A percentile compares a stretch with the other conserved stretches of the same genome.
Conservation (phyloP, 176 grass and related monocot genomes). For the Puya raimondii region DNA sequence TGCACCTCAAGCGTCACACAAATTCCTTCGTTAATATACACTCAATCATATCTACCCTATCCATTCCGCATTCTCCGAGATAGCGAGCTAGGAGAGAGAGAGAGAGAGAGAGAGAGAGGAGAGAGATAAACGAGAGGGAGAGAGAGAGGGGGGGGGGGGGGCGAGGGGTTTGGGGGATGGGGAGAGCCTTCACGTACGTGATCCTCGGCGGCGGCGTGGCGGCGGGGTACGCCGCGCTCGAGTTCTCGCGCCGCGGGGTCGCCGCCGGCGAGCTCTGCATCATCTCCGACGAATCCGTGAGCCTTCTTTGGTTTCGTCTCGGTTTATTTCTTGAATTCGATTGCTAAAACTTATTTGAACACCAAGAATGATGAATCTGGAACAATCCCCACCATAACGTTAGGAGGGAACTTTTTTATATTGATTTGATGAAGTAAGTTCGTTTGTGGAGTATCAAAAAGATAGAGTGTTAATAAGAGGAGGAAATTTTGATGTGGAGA, state of each 20-base stretch:
- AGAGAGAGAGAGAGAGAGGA: background rate
- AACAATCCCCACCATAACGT: no score
- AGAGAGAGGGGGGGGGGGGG: conserved; percentile 24
- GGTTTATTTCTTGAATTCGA: background rate
- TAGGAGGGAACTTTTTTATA: no score
- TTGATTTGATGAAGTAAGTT: no score
- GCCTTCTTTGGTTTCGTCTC: background rate
- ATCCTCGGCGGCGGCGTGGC: conserved; percentile 90
- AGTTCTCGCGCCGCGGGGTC: conserved; percentile 52
- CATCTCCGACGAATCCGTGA: conserved; percentile 79
- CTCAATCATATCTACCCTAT: background rate
- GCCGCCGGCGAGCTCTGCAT: conserved; percentile 67
- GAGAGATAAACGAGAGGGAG: background rate
- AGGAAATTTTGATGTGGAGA: no score
- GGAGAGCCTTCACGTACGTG: conserved; percentile 63
- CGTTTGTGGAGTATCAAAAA: no score
- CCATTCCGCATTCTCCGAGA: background rate
- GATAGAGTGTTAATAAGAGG: no score
- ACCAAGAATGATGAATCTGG: no score
- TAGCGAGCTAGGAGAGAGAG: conserved; percentile 6
- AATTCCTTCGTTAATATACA: no score
- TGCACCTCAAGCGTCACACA: no score
- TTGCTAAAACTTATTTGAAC: background rate
- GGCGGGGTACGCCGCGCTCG: conserved; percentile 76
- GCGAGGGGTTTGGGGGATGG: conserved; percentile 33